These are phyloP conservation scores for Trichosporon coremiiforme DNA, from an alignment of 1,284 basidiomycete genomes.

Conservation along the genomic window DNA sequence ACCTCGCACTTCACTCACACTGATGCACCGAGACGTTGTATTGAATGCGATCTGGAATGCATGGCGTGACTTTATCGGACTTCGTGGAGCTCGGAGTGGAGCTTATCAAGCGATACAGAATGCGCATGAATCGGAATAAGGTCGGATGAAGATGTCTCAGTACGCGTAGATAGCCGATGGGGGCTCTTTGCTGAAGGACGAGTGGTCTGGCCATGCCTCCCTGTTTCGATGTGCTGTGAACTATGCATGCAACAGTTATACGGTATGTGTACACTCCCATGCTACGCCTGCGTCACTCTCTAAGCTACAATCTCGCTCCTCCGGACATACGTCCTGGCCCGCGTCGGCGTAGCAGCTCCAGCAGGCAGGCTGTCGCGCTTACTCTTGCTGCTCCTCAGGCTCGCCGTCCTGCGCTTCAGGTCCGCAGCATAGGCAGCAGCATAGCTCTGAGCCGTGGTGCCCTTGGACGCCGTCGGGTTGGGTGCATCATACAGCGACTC, in stretches of 20 bases:
- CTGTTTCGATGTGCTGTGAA: too few species aligned
- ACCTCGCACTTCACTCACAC: background rate
- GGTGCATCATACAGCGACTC: conserved; percentile 9
- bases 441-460: background rate
- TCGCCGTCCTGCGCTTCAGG: background rate
- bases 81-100: too few species aligned
- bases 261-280: too few species aligned
- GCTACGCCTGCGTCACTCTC: too few species aligned
- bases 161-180: too few species aligned
- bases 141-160: too few species aligned
- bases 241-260: too few species aligned
- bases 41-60: background rate
- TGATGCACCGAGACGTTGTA: background rate
- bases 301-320: conserved; percentile 8
- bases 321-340: background rate
- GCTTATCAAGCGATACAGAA: too few species aligned
- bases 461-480: background rate
- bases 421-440: background rate
- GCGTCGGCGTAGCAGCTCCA: background rate
- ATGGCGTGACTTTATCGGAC: background rate
- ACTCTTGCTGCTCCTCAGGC: background rate
- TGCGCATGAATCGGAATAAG: too few species aligned
- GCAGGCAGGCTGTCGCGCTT: background rate
- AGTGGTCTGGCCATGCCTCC: too few species aligned
- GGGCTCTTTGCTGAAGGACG: too few species aligned